Conservation (phyloP, 345 rosid species). For the Cardamine chenopodiifolia region DNA sequence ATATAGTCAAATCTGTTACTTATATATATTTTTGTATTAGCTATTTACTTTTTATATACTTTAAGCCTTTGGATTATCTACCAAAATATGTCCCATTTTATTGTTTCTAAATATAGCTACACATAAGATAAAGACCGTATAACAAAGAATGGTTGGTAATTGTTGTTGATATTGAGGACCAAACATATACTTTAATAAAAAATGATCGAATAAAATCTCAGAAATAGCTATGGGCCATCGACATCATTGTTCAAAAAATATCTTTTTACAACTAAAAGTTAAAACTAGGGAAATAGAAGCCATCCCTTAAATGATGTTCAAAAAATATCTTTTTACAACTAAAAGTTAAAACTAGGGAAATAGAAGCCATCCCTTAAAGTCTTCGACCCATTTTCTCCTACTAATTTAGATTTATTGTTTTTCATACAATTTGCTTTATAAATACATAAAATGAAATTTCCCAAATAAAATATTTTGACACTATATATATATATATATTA, state of each 20-base stretch:
- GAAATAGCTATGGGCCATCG: slow-evolving; percentile 28
- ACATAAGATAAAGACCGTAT: slow-evolving; percentile 34
- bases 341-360: slow-evolving; percentile 10
- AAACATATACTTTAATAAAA: slow-evolving; percentile 18
- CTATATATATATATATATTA: not conserved
- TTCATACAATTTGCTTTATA: not conserved
- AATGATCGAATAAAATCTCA: slow-evolving; percentile 29
- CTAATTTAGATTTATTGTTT: slow-evolving; percentile 10
- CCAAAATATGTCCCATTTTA: not conserved
- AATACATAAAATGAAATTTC: not conserved
- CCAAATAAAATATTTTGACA: not conserved
- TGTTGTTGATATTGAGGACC: slow-evolving; percentile 21
- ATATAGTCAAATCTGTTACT: not conserved
- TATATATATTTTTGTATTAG: not conserved
- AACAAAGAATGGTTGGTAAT: slow-evolving; percentile 39
- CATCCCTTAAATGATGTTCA: slow-evolving; percentile 34
- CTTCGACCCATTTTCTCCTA: slow-evolving; percentile 5
- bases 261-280: slow-evolving; percentile 15
- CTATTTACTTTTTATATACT: not conserved
- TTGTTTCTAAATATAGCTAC: slow-evolving; percentile 14
- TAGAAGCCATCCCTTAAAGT: slow-evolving; percentile 33
- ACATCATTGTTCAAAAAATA: slow-evolving; percentile 24
- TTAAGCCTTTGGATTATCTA: not conserved
- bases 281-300: slow-evolving; percentile 17
- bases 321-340: slow-evolving; percentile 14